These are phyloP conservation scores for Mediolabrus comicus DNA, from an alignment of 108 stramenopile genomes.

Conservation along the genomic window DNA sequence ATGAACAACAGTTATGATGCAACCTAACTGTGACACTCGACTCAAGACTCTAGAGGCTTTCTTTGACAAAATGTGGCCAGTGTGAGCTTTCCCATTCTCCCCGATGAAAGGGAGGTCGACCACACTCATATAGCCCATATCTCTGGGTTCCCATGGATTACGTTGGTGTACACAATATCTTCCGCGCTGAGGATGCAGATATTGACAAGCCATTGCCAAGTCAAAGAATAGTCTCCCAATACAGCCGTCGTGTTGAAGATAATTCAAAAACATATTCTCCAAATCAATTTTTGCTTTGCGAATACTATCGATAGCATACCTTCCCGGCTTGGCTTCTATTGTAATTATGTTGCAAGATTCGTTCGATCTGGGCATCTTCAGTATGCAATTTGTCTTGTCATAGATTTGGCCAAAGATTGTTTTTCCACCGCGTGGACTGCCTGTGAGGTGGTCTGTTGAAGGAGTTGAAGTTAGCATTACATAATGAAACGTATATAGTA, in stretches of 20 bases:
- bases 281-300: slow-evolving; percentile 6
- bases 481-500: too few species aligned
- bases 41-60: background rate
- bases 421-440: background rate
- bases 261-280: slow-evolving; percentile 4
- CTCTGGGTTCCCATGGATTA: slow-evolving; percentile 7
- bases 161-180: slow-evolving; percentile 11
- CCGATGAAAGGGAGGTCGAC: slow-evolving; percentile 7
- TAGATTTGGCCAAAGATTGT: background rate
- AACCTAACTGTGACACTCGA: background rate
- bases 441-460: background rate
- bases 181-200: slow-evolving; percentile 3
- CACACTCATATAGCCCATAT: slow-evolving; percentile 13
- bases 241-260: slow-evolving; percentile 1
- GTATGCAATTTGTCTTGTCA: slow-evolving; percentile 3
- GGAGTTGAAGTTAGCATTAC: background rate
- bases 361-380: background rate
- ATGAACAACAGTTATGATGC: background rate
- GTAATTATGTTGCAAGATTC: background rate
- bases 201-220: slow-evolving; percentile 7
- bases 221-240: slow-evolving; percentile 16
- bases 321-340: slow-evolving; percentile 1
- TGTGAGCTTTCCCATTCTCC: background rate
- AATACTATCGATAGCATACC: background rate
- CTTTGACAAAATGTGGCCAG: background rate